These are phyloP conservation scores for Saccharomycopsis hybrid DNA, from an alignment of 1,139 yeast genomes.

Conservation along the genomic window DNA sequence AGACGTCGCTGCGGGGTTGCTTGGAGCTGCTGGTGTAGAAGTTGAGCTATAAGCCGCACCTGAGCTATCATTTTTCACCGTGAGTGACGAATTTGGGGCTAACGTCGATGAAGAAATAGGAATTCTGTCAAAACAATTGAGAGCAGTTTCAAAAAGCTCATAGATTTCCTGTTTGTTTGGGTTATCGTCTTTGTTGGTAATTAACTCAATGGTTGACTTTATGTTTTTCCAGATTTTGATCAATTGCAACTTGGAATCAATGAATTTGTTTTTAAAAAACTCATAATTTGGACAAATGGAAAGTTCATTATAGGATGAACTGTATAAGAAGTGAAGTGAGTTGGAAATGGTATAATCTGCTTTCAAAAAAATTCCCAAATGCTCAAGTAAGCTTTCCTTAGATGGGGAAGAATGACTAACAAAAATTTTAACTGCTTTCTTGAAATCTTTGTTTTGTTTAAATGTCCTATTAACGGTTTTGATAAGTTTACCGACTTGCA, in stretches of 20 bases:
- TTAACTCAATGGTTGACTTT: slow-evolving; percentile 41
- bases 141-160: slow-evolving; percentile 43
- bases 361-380: slow-evolving; percentile 57
- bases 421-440: slow-evolving; percentile 50
- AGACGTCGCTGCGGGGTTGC: too few relatives aligned
- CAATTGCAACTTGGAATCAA: slow-evolving; percentile 55
- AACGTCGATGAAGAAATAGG: slow-evolving; percentile 48
- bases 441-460: slow-evolving; percentile 26
- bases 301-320: slow-evolving; percentile 65
- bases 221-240: slow-evolving; percentile 62
- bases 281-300: slow-evolving; percentile 60
- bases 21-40: not conserved
- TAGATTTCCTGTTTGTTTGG: slow-evolving; percentile 30
- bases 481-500: slow-evolving; percentile 62
- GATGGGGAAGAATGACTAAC: slow-evolving; percentile 64
- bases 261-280: slow-evolving; percentile 53
- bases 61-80: slow-evolving; percentile 1
- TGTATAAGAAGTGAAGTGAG: slow-evolving; percentile 67
- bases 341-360: slow-evolving; percentile 71
- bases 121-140: slow-evolving; percentile 58
- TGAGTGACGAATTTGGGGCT: slow-evolving; percentile 25
- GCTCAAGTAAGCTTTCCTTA: slow-evolving; percentile 61
- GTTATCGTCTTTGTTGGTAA: slow-evolving; percentile 27
- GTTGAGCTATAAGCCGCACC: not conserved
- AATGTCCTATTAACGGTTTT: slow-evolving; percentile 38